Evolutionary conservation across 2,329 filamentous ascomycete species (phyloP).

Genomic region (Tolypocladium cylindrosporum): DNA sequence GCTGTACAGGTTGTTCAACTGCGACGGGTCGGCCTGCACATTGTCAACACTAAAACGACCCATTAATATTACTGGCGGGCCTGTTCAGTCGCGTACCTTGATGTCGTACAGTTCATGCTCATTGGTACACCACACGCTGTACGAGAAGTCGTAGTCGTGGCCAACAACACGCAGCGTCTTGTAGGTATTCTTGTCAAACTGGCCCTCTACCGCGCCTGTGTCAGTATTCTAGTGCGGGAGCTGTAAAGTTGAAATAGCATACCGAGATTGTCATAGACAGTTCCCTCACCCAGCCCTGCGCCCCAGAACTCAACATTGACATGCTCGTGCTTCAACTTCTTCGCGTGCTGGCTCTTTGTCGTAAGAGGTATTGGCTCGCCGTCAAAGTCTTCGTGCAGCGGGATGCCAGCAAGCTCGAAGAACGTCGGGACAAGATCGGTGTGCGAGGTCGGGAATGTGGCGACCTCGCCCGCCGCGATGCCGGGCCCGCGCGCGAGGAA

Average conservation of each 20-base stretch:
- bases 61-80: not conserved
- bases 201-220: not conserved
- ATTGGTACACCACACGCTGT: constrained; percentile 59
- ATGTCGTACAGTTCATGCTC: constrained; percentile 59
- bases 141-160: constrained; percentile 49
- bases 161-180: constrained; percentile 47
- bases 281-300: constrained; percentile 25
- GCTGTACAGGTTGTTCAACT: constrained; percentile 35
- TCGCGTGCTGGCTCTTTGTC: constrained; percentile 10
- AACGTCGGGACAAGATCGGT: constrained; percentile 55
- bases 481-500: constrained; percentile 46
- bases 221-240: not conserved
- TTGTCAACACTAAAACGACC: not conserved
- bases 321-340: constrained; percentile 34
- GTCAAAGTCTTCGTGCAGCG: constrained; percentile 41
- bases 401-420: constrained; percentile 31
- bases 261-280: constrained; percentile 9
- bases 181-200: constrained; percentile 42
- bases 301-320: constrained; percentile 52
- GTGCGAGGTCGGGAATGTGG: constrained; percentile 45
- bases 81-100: constrained; percentile 20
- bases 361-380: constrained; percentile 41
- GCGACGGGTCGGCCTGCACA: constrained; percentile 38
- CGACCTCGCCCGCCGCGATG: constrained; percentile 26
- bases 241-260: not conserved